Base-by-base conservation (phyloP, 192 early-diverging fungal species). In the Coemansia sp. region DNA sequence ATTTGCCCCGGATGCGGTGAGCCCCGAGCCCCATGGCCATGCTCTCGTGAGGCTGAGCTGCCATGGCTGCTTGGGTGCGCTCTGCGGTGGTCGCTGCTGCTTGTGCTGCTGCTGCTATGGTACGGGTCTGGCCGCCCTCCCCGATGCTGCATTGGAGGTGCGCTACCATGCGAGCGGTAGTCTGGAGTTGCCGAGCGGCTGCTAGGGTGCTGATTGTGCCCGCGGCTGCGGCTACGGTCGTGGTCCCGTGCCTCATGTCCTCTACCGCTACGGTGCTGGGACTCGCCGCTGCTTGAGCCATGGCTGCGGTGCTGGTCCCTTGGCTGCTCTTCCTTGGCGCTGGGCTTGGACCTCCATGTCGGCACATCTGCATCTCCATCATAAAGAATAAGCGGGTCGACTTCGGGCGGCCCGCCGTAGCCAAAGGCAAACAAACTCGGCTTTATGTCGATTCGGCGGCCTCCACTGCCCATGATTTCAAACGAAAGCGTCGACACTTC, bases 401-500 rank as follows among this genome's bases (percentile, higher is more conserved):
- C 18, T 10, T 66, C 62, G 1, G 63, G 34, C 17, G 74, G 74
- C 3, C 74, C 68, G 15, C 74, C 74, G 18, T 77, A 77, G 6
- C 67, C 74, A 16, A 77, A 49, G 0, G 56, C 56, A 45, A 50
- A 53, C 30, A 56, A 58, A 50, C 75, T 77, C 32, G 75, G 75
- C 53, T 63, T 60, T 30, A 67, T 64, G 38, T 71, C 53, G 15
- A 71, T 40, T 3, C 60, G 56, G 6, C 64, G 56, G 17, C 68
- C 68, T n/a, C 59, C 26, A 12, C 53, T 51, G 28, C 51, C 75
- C 34, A 63, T 58, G 12, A 77, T 51, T 53, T 77, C 67, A 58
- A 73, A 79, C 11, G 70, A 58, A 16, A 79, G 65, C 56, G 76
- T 60, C 14, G 72, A 62, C 4, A 75, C 48, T 26, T 80, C 71